Base-by-base conservation (phyloP, 108 stramenopile genomes). In the Aurantiochytrium sp. region DNA sequence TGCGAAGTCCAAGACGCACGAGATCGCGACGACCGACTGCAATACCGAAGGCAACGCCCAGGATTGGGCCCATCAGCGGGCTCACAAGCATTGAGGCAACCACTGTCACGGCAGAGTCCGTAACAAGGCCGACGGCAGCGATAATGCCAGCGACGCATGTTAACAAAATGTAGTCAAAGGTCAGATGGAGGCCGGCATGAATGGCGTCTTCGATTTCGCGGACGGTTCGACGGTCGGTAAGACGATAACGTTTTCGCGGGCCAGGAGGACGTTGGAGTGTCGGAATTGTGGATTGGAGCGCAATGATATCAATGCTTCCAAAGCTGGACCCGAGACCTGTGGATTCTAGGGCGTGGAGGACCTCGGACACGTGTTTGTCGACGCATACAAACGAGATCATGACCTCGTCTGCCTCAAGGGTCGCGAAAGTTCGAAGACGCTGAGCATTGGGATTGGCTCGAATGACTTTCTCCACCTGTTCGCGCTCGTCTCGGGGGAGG, bases 21-120 rank as follows among this genome's bases (percentile, higher is more conserved):
- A 97, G 72, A 14, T 90, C 88, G 88, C 91, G 92, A 90, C 96
- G 96, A 6, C 76, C 53, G 53, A 98, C 93, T 29, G 88, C 92
- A 45, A 91, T 88, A 0, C 96, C 96, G 87, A 95, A 97, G 4
- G 95, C 92, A 45, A 93, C 45, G 25, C 69, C 89, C 21, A 92
- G 55, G 1, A 93, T 90, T 18, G 93, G 93, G n/a, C 90, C 93
- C 95, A 96, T 96, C 69, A 95, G 92, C 49, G 96, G 95, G 42
- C 95, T 95, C 55, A 96, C 95, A 59, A 97, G 91, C 97, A 97
- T 97, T 60, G 91, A 89, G 4, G 96, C 95, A 25, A 97, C 95
- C 49, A 97, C 94, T 8, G 94, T 94, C 2, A 95, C 95, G 4
- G 94, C 91, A 42, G 92, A 93, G 88, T 97, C 90, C 8, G 95